Conservation (phyloP, 495 filamentous ascomycete species). For the Aspergillus kassunensis region DNA sequence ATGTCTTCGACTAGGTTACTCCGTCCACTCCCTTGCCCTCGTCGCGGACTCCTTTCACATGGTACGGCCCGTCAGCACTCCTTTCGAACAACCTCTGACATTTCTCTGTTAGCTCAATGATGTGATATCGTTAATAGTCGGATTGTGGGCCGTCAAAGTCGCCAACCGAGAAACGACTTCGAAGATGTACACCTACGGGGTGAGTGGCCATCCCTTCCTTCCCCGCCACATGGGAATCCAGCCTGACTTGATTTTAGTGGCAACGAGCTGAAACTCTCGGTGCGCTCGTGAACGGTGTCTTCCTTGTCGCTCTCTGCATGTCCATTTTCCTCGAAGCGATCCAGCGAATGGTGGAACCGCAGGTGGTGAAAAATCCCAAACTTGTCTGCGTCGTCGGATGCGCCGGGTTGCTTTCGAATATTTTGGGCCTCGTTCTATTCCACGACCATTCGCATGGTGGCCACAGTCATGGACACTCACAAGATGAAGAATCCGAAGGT, state of each 20-base stretch:
- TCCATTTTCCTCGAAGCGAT: slow-evolving; percentile 95
- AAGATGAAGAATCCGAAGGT: slow-evolving; percentile 31
- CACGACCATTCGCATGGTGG: slow-evolving; percentile 87
- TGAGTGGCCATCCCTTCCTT: slow-evolving; percentile 41
- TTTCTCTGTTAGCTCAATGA: slow-evolving; percentile 70
- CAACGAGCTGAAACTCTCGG: slow-evolving; percentile 97
- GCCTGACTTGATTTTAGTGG: slow-evolving; percentile 57
- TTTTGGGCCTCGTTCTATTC: slow-evolving; percentile 82
- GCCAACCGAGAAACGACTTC: slow-evolving; percentile 72
- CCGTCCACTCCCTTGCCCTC: slow-evolving; percentile 84
- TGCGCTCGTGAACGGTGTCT: slow-evolving; percentile 93
- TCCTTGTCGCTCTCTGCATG: slow-evolving; percentile 90
- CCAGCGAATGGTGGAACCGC: slow-evolving; percentile 83
- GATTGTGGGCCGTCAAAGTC: slow-evolving; percentile 91
- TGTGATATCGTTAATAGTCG: slow-evolving; percentile 88
- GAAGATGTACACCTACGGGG: slow-evolving; percentile 89
- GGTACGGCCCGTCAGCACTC: slow-evolving; percentile 47
- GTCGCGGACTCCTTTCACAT: slow-evolving; percentile 98
- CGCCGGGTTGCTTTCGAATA: slow-evolving; percentile 81
- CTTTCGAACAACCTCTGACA: slow-evolving; percentile 9
- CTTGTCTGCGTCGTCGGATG: slow-evolving; percentile 86
- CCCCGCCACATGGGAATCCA: slow-evolving; percentile 1
- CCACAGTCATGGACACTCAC: slow-evolving; percentile 47
- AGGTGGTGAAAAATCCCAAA: slow-evolving; percentile 74
- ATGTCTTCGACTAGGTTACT: slow-evolving; percentile 52